Evolutionary conservation across 768 basidiomycete genomes (phyloP), one percentile per base, ranked within the genome.

Genomic region (Podaxis carcinomalis): DNA sequence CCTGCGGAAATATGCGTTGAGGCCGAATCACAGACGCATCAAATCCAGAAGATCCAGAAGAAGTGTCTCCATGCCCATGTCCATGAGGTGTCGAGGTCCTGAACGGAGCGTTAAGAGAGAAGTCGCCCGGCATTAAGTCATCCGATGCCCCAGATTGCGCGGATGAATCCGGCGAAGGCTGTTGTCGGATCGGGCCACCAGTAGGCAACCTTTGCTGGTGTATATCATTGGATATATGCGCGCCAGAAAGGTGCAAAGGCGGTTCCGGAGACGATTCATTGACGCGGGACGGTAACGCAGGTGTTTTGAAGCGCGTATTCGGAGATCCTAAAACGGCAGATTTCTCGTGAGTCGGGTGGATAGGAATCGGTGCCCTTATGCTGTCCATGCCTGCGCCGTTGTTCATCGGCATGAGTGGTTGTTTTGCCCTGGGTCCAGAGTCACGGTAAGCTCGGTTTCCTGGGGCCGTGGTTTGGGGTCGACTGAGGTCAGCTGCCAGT

Each of bases 151-250:
- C 39, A 4, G 59, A 61, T 16, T 36, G 52, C 3, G 21, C 47
- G 10, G 52, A 54, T 13, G 44, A 39, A 44, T 55, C 59, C 13
- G 59, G 59, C 3, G 59, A 54, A 23, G 52, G 52, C 16, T 54
- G 53, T 46, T 61, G 59, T 23, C 36, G 59, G 25, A 61, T 9
- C 10, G 35, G 36, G 21, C 13, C 23, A 10, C 28, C 56, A 32
- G 2, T 14, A 35, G 11, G 16, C 19, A 13, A 50, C 13, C 14
- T 28, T 21, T 51, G 49, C 2, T 6, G 35, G 11, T 61, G 52
- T 14, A 49, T n/a, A 27, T 25, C 46, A 25, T 23, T 19, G 44
- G 52, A 27, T 61, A 40, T 61, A 61, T 61, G 59, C 59, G 59
- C 36, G n/a, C 14, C 46, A 19, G 59, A 28, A 49, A 61, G 37